Evolutionary conservation across 2,329 filamentous ascomycete species (phyloP).

Genomic region (Ophiostoma montium): DNA sequence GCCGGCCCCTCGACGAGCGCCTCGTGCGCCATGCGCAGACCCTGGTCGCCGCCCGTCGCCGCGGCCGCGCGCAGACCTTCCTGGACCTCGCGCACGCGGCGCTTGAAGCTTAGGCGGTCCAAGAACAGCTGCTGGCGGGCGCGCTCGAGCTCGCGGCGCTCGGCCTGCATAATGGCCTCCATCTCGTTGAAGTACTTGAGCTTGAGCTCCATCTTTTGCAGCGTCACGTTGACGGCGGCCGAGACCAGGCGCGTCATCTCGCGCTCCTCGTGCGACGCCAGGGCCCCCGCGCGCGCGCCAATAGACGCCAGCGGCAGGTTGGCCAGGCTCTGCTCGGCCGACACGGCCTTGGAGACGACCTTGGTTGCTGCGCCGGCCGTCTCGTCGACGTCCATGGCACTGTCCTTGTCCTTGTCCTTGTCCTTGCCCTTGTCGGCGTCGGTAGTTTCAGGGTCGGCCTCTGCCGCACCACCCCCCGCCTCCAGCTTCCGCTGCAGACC

Average conservation of each 20-base stretch:
- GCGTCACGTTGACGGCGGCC: conserved; percentile 80
- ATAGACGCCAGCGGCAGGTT: conserved; percentile 76
- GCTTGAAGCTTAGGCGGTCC: conserved; percentile 80
- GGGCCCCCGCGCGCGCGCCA: conserved; percentile 70
- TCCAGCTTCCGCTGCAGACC: conserved; percentile 69
- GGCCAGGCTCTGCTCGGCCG: conserved; percentile 31
- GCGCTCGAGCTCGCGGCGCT: conserved; percentile 83
- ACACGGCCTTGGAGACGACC: conserved; percentile 50
- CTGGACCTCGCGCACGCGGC: conserved; percentile 71
- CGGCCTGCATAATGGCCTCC: conserved; percentile 80
- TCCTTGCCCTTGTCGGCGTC: conserved; percentile 44
- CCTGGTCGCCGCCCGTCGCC: conserved; percentile 34
- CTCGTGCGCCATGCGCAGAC: conserved; percentile 33
- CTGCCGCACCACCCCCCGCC: conserved; percentile 23
- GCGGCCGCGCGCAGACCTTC: conserved; percentile 50
- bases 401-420: conserved; percentile 46
- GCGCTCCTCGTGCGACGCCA: conserved; percentile 91
- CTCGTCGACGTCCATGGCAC: conserved; percentile 52
- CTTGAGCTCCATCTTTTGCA: conserved; percentile 93
- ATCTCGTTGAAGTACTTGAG: conserved; percentile 93
- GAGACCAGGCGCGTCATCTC: conserved; percentile 92
- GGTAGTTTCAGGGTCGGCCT: conserved; percentile 21
- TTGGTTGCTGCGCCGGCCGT: conserved; percentile 27
- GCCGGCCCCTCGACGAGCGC: conserved; percentile 33
- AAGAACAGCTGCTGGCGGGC: conserved; percentile 87